Evolutionary conservation across 1,284 basidiomycete species (phyloP), one percentile per base, ranked within the genome.

Genomic region (Moesziomyces sp.): DNA sequence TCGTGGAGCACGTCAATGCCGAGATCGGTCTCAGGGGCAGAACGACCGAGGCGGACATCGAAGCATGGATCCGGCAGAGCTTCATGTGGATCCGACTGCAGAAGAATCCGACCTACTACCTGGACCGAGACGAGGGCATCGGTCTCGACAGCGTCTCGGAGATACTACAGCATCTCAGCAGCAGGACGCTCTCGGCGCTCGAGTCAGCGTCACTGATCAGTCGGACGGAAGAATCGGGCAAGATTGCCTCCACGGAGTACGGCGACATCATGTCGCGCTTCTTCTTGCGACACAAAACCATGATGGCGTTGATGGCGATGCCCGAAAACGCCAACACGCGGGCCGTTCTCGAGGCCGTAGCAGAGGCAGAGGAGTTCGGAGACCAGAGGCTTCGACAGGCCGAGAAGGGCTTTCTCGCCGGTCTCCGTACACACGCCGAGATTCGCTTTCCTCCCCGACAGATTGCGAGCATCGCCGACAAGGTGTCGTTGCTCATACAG

Each of bases 311-410:
- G 9, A 57, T 75, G 35, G 42, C 48, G 13, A 52, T 79, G 6
- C 55, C 65, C n/a, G 47, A 30, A 3, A 38, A 38, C 18, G 58
- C 48, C 42, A 51, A 43, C 23, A 54, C 58, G 10, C 53, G 58
- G 16, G 53, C 65, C 1, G 52, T 80, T 21, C 68, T 81, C 19
- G 64, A 73, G 35, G 54, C 58, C 2, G 30, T 85, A 14, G 58
- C 74, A 0, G 48, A 58, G n/a, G 83, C 84, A 3, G 59, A 72
- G 9, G 85, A 85, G 57, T 82, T 84, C 46, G 47, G 54, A 14
- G 77, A 78, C n/a, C 63, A 83, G 28, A 69, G 84, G 8, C 63
- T 85, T 44, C 67, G 85, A 30, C 65, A 69, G n/a, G 85, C 82
- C n/a, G 85, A 85, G 52, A 85, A 85, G 21, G 58, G 43, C 69